These are phyloP conservation scores for Citrullus colocynthis DNA, from an alignment of 306 rosid species.

Conservation along the genomic window DNA sequence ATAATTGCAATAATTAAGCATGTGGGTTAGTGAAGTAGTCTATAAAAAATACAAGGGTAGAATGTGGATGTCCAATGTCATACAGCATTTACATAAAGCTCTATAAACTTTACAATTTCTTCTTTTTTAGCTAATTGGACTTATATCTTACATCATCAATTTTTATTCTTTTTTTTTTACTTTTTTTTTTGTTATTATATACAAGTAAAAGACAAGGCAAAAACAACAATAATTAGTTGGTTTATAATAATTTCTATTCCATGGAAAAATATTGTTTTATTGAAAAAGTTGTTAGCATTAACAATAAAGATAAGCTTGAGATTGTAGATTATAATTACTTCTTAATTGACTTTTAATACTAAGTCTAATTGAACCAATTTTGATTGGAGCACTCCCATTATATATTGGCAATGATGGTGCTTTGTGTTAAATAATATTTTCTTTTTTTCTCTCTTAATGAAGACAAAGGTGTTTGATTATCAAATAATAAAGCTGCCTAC, in stretches of 20 bases:
- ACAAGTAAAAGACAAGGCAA: not conserved
- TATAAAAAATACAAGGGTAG: not conserved
- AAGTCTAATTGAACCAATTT: not conserved
- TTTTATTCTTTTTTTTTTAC: not conserved
- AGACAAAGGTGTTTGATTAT: constrained; percentile 4
- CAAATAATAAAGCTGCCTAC: constrained; percentile 6
- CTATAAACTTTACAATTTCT: not conserved
- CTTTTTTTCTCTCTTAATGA: not conserved
- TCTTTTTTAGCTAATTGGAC: constrained; percentile 3
- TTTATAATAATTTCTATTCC: not conserved
- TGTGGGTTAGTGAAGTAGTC: constrained; percentile 5
- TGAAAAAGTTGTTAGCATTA: constrained; percentile 2
- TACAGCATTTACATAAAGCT: not conserved
- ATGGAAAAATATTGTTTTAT: not conserved
- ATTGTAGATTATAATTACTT: not conserved
- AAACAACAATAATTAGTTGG: constrained; percentile 8
- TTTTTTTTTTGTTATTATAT: not conserved
- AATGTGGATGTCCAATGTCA: constrained; percentile 10
- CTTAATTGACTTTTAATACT: constrained; percentile 5
- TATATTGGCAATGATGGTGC: not conserved
- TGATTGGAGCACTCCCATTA: constrained; percentile 6
- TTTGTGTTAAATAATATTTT: not conserved
- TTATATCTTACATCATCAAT: not conserved
- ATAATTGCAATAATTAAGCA: not conserved
- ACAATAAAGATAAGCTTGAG: constrained; percentile 2